Evolutionary conservation across 1,284 basidiomycete species (phyloP), one percentile per base, ranked within the genome.

Genomic region (Puccinia polysora): DNA sequence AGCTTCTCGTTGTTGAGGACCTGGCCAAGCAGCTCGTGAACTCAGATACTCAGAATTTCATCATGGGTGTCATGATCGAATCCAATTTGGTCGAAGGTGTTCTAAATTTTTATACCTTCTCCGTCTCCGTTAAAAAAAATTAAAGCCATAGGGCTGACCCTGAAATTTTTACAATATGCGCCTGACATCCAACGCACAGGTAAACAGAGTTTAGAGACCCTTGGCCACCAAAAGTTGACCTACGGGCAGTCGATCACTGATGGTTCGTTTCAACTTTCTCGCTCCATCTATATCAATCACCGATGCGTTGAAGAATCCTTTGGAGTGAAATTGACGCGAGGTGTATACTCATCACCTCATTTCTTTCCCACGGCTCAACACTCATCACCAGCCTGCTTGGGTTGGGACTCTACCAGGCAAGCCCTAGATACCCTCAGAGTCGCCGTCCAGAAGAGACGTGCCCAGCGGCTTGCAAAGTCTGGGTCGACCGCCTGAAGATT

Each of bases 21-120:
- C 80, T 85, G 73, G 56, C 30, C 14, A 55, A 52, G 20, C 89
- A 92, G 83, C 81, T 91, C 30, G 67, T 70, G 53, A 69, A 73
- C 1, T 75, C 75, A 64, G 53, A 45, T 8, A 91, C 90, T 0
- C 84, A 86, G 1, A 79, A 83, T 25, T 85, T 86, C 78, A 91
- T 98, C 76, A 89, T 96, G 85, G 95, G 95, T 73, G 92, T 96
- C 74, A 98, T 98, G 96, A 85, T 97, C 74, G 96, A 98, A 81
- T 91, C 89, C 59, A 95, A 98, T 81, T 84, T 97, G 73, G 85
- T 90, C 58, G 94, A 92, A 76, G 83, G 83, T 74, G 79, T 79
- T n/a, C n/a, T n/a, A n/a, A n/a, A n/a, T n/a, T n/a, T n/a, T n/a
- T n/a, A n/a, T n/a, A n/a, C n/a, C 75, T 25, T 10, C 23, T 53